Evolutionary conservation across 208 protist genomes (phyloP), one percentile per base, ranked within the genome.

Genomic region (Spongospora subterranea): DNA sequence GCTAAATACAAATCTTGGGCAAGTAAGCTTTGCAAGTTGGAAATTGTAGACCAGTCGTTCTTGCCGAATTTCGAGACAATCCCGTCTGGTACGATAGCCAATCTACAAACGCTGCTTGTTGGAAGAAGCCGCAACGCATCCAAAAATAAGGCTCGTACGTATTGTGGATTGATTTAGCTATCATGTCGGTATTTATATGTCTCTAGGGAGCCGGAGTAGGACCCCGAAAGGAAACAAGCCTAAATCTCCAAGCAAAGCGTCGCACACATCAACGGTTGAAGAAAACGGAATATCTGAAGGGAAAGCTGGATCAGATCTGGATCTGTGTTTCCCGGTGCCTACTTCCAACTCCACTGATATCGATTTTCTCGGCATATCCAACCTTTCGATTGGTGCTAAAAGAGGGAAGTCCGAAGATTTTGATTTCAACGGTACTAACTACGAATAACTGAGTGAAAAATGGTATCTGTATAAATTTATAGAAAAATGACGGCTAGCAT

Each of bases 11-110:
- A 82, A 82, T 82, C 71, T 20, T 82, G 71, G 71, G 40, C 35
- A 6, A 6, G 35, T 6, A 82, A 82, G 71, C 71, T 82, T 35
- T 6, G 6, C n/a, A 20, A 6, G 71, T n/a, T 82, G 71, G 11
- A 82, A 39, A 6, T 82, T 6, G 40, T 82, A 17, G 40, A 82
- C 6, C 6, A 6, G 6, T 17, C 6, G 71, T 82, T 39, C 35
- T n/a, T 82, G 6, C 71, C 71, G n/a, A 82, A 82, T 43, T 82
- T 82, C n/a, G 71, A 82, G 13, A 82, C 71, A 35, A 82, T 82
- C 6, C 71, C 71, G n/a, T 20, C 71, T 43, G 6, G 17, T 6
- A 43, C 40, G n/a, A 82, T 82, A 35, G 71, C 71, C 6, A 82
- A 82, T 35, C 35, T 82, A n/a, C n/a, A 82, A 82, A 82, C 71